Conservation (phyloP, 2,329 filamentous ascomycete species). For the Neofusicoccum parvum region DNA sequence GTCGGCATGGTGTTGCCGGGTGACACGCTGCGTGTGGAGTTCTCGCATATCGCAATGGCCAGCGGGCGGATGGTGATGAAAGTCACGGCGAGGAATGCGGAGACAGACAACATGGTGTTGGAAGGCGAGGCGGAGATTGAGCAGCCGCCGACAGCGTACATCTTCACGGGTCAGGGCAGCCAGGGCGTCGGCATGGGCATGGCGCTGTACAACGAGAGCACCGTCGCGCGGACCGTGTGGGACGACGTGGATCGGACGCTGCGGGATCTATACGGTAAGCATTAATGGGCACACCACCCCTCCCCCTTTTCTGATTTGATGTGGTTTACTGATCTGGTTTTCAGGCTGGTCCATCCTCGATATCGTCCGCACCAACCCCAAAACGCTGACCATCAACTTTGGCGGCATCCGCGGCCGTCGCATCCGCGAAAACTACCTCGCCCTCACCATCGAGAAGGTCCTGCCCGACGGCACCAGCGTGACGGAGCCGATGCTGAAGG, state of each 20-base stretch:
- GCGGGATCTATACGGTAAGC: too few species aligned
- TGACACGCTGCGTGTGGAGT: conserved; percentile 35
- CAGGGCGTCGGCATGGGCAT: conserved; percentile 46
- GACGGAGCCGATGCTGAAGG: not conserved
- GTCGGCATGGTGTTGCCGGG: conserved; percentile 41
- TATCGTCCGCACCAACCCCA: conserved; percentile 44
- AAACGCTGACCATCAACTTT: conserved; percentile 41
- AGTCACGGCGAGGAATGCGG: conserved; percentile 33
- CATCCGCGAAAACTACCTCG: conserved; percentile 40
- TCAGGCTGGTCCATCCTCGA: conserved; percentile 29
- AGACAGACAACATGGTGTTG: conserved; percentile 35
- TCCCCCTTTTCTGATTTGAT: too few species aligned
- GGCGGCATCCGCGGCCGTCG: conserved; percentile 36
- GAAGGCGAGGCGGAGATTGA: conserved; percentile 34
- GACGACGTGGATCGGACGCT: conserved; percentile 58
- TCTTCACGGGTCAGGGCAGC: conserved; percentile 48
- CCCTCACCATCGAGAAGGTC: not conserved
- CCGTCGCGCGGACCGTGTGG: conserved; percentile 39
- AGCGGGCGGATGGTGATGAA: conserved; percentile 37
- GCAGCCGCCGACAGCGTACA: conserved; percentile 36
- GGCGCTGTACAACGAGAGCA: conserved; percentile 41
- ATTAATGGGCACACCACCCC: too few species aligned
- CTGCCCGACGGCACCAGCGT: not conserved
- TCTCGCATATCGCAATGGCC: conserved; percentile 40
- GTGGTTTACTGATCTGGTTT: too few species aligned